Evolutionary conservation across 1,284 basidiomycete genomes (phyloP), one percentile per base, ranked within the genome.

Genomic region (Austroboletus niveus): DNA sequence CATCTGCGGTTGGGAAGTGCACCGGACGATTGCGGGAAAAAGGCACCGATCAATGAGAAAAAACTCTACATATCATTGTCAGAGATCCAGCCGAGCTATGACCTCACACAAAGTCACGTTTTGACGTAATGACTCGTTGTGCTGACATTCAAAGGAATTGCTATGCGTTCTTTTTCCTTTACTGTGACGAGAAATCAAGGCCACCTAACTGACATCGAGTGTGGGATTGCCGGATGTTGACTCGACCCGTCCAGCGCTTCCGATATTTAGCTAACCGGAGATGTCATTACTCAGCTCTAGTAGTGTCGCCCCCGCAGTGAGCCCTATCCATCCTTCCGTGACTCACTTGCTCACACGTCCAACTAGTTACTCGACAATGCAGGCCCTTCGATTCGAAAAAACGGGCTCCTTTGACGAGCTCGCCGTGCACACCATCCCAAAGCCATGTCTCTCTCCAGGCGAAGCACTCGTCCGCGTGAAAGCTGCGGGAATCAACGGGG

Each of bases 401-500:
- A 64, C 64, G 8, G 67, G 67, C 15, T 70, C 70, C 4, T 57
- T 69, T 32, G 57, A 68, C 42, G 53, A 62, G 3, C 59, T 69
- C 12, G 38, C 48, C 10, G 45, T 70, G 35, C 44, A 39, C 22
- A 56, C 55, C 2, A 29, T 70, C n/a, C 42, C 53, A 1, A 69
- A 57, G 42, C 67, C 67, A 15, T 12, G 10, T 40, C 45, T 71
- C 32, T 30, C 48, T 11, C 54, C 69, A 4, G 69, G 69, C 5
- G 69, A 69, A 39, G 69, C 69, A 8, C 58, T 69, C 8, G 53
- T 69, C 42, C 58, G 56, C 8, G 63, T 72, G 5, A 69, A 53
- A 43, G 67, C 67, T 31, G 67, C 67, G 17, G 70, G 67, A 12
- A 54, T 69, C 44, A 69, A 72, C 15, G 61, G 60, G 30, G 67